Percentiles rank a stretch among this genome's conserved stretches.
Conservation (phyloP, 176 grass and related monocot genomes). For the sorghum (Sorghum bicolor) region Sorghum_bicolor_NCBIv3 NC_012872.2:9615001-9615500, state of each 20-base stretch:
- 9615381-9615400: slow-evolving; percentile 27
- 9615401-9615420: slow-evolving; percentile 31
- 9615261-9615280: slow-evolving; percentile 21
- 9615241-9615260: slow-evolving; percentile 13
- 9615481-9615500: background rate
- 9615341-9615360: background rate
- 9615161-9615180: slow-evolving; percentile 29
- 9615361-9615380: slow-evolving; percentile 30
- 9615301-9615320: slow-evolving; percentile 31
- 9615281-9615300: slow-evolving; percentile 22
- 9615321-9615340: background rate
- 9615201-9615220: slow-evolving; percentile 71
- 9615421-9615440: slow-evolving; percentile 9
- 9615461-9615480: slow-evolving; percentile 18
- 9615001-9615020: slow-evolving; percentile 1
- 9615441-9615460: slow-evolving; percentile 49
- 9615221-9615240: slow-evolving; percentile 44
- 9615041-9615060: slow-evolving; percentile 75
- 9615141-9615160: slow-evolving; percentile 28
- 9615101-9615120: slow-evolving; percentile 27
- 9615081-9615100: slow-evolving; percentile 64
- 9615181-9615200: slow-evolving; percentile 70
- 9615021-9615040: slow-evolving; percentile 46
- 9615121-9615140: slow-evolving; percentile 8
- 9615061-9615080: slow-evolving; percentile 81